Evolutionary conservation across 75 land plant species (phyloP).

Genomic region (Cryptomeria japonica): DNA sequence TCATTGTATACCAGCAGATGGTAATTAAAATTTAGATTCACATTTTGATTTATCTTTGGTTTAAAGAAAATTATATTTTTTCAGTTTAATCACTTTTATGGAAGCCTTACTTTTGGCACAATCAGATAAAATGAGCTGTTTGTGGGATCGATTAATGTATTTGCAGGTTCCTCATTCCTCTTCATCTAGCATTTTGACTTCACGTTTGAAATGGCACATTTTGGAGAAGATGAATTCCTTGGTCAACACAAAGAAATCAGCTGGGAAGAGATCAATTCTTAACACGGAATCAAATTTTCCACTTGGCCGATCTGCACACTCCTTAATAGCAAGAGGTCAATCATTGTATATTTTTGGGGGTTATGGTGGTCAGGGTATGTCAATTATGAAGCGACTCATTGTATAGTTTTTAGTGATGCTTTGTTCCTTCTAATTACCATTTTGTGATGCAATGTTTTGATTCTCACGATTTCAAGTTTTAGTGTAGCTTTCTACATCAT

Average conservation of each 20-base stretch:
- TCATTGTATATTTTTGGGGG: conserved; percentile 47
- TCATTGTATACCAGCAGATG: not conserved
- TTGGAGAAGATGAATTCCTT: not conserved
- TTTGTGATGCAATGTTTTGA: conserved; percentile 8
- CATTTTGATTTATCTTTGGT: not conserved
- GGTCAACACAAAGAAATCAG: conserved; percentile 6
- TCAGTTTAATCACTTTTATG: not conserved
- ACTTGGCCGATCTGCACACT: conserved; percentile 44
- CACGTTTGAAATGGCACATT: conserved; percentile 12
- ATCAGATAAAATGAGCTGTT: not conserved
- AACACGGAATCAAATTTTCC: conserved; percentile 18
- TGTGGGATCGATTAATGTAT: not conserved
- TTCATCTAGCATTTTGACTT: not conserved
- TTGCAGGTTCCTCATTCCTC: conserved; percentile 12
- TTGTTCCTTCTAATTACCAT: not conserved
- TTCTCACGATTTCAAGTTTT: not conserved
- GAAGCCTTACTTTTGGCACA: not conserved
- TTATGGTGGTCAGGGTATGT: conserved; percentile 48
- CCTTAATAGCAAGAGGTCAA: conserved; percentile 20
- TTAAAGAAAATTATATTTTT: not conserved
- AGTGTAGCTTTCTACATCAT: not conserved
- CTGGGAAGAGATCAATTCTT: not conserved
- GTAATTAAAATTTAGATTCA: not conserved
- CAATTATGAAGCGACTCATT: not conserved
- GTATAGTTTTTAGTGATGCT: not conserved